Evolutionary conservation across 139 green algal species (phyloP), one percentile per base, ranked within the genome.

Genomic region (Zygnema circumcarinatum): DNA sequence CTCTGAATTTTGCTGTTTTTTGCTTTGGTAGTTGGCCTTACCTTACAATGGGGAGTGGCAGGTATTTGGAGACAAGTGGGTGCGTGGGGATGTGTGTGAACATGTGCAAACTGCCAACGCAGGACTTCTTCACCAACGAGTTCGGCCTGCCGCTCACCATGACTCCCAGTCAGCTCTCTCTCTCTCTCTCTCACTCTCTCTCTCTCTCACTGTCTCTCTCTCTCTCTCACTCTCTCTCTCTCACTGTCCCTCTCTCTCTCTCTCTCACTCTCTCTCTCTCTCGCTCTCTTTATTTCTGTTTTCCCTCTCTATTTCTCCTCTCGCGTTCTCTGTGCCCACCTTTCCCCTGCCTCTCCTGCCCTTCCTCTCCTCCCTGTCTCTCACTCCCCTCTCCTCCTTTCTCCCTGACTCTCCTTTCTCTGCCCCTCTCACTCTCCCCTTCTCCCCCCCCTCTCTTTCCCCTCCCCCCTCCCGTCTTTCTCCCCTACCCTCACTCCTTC

Each of bases 81-180:
- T 97, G 95, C 74, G 90, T 87, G 0, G 95, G 88, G 38, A 97
- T 97, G 95, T 97, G 95, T 80, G 87, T 95, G 1, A 97, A 97
- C 88, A 91, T 97, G 38, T 97, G 95, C 92, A 97, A 95, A 80
- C 68, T 88, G n/a, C 93, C 94, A 31, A 90, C 62, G 1, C 94
- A 97, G 81, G 86, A 89, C 0, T 96, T 97, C 87, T 97, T 97
- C 90, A 97, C 92, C 11, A 86, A 96, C 67, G 73, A 96, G 54
- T 93, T 97, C 29, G 95, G 95, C 2, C 95, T 97, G 88, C 95
- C 95, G 3, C 79, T 97, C 56, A 95, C 92, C 2, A 95, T 96
- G 91, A 93, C 93, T 32, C 94, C 94, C 25, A 93, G 94, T 89
- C 92, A 93, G 86, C 47, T 62, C 36, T 78, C 69, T 78, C 69